Conservation (phyloP, 306 rosid genomes). For the Arachis stenosperma region DNA sequence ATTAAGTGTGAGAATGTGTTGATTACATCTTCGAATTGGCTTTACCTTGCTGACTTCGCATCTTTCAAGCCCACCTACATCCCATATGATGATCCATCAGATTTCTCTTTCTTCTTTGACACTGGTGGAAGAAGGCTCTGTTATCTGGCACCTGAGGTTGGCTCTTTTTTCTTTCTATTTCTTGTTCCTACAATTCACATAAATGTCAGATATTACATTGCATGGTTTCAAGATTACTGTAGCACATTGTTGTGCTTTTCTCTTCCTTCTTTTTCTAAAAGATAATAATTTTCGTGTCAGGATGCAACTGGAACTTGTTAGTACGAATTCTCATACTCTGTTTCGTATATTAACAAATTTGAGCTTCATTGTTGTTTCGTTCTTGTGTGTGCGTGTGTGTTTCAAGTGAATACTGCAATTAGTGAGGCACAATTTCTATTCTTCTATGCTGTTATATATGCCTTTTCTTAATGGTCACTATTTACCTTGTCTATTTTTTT, state of each 20-base stretch:
- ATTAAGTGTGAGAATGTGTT: constrained; percentile 97
- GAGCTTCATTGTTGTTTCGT: not conserved
- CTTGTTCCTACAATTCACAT: constrained; percentile 22
- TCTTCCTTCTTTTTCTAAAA: not conserved
- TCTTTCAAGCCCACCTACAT: constrained; percentile 93
- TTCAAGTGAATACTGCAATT: constrained; percentile 2
- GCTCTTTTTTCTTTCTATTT: constrained; percentile 30
- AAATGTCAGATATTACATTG: not conserved
- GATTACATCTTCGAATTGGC: constrained; percentile 92
- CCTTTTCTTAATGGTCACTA: constrained; percentile 1
- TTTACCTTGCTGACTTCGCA: constrained; percentile 96
- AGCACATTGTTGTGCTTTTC: constrained; percentile 19
- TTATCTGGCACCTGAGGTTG: constrained; percentile 96
- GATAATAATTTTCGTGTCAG: constrained; percentile 14
- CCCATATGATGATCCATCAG: constrained; percentile 97
- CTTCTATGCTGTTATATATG: constrained; percentile 7
- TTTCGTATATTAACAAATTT: constrained; percentile 9
- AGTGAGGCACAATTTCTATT: constrained; percentile 18
- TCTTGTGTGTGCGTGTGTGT: constrained; percentile 4
- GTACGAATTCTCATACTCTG: not conserved
- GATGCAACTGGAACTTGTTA: constrained; percentile 23
- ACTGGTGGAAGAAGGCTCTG: constrained; percentile 98
- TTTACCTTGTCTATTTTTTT: constrained; percentile 7
- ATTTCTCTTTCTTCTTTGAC: constrained; percentile 96
- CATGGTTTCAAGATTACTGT: not conserved